These are phyloP conservation scores for Omphalea diandra DNA, from an alignment of 441 rosid species.

Conservation along the genomic window DNA sequence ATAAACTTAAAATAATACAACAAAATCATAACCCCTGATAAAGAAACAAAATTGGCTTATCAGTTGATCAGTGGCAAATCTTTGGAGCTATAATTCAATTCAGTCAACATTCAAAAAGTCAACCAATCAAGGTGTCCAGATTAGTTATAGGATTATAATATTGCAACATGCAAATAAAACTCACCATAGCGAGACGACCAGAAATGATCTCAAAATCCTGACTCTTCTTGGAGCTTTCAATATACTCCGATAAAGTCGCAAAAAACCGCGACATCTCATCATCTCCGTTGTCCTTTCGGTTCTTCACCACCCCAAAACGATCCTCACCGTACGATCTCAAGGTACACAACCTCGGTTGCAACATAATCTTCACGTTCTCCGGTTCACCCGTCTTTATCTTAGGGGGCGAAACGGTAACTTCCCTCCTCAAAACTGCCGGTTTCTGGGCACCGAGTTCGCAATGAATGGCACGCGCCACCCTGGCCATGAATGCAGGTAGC, in stretches of 20 bases:
- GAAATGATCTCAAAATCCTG: conserved; percentile 86
- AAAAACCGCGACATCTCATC: conserved; percentile 56
- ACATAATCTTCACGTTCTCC: conserved; percentile 55
- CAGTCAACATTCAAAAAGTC: not conserved
- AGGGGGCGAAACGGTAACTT: conserved; percentile 32
- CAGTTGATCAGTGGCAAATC: too few relatives aligned
- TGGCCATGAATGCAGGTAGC: conserved; percentile 9
- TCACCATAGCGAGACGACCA: conserved; percentile 86
- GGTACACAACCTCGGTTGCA: conserved; percentile 83
- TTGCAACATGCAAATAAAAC: too few relatives aligned
- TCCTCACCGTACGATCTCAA: conserved; percentile 84
- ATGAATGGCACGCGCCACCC: conserved; percentile 45
- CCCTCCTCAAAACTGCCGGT: conserved; percentile 28
- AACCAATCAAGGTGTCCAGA: not conserved
- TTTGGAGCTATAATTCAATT: too few relatives aligned
- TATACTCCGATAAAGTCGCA: conserved; percentile 75
- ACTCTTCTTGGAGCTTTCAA: conserved; percentile 83
- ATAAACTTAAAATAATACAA: not conserved
- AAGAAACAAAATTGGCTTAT: too few relatives aligned
- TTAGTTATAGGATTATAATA: too few relatives aligned
- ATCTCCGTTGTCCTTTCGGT: conserved; percentile 20
- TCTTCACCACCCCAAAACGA: conserved; percentile 42
- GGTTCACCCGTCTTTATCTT: conserved; percentile 32
- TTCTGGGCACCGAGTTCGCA: conserved; percentile 36
- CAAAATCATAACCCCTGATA: not conserved